phyloP scores from a whole-genome alignment of 495 filamentous ascomycete genomes.

The Arthonia radiata region DNA sequence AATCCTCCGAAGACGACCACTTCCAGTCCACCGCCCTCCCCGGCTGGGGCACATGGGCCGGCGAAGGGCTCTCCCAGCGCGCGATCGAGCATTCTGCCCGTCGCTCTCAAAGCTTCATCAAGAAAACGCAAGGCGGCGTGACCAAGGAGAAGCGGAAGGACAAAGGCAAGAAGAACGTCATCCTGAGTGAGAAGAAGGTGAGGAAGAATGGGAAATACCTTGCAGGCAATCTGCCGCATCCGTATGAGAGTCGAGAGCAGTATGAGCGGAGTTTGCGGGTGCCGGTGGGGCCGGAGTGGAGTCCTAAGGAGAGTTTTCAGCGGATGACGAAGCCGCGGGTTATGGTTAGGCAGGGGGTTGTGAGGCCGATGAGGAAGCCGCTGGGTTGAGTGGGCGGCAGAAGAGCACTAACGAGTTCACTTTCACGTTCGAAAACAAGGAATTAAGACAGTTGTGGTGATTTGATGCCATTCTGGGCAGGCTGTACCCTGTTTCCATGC shows the following conservation, averaged over 20 bases:
- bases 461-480: no score
- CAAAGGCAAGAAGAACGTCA: constrained; percentile 52
- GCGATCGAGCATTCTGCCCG: constrained; percentile 27
- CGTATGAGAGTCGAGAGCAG: constrained; percentile 63
- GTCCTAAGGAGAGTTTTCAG: constrained; percentile 82
- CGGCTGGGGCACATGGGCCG: constrained; percentile 82
- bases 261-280: constrained; percentile 75
- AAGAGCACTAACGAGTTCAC: no score
- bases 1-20: constrained; percentile 65
- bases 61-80: constrained; percentile 47
- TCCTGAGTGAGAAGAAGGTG: constrained; percentile 75
- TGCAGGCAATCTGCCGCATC: constrained; percentile 56
- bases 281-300: constrained; percentile 84
- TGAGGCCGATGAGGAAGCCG: constrained; percentile 71
- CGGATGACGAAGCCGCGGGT: constrained; percentile 72
- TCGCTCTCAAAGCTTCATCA: constrained; percentile 25
- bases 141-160: constrained; percentile 58
- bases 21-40: constrained; percentile 63
- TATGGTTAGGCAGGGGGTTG: constrained; percentile 61
- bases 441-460: no score
- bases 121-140: constrained; percentile 43
- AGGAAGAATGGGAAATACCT: constrained; percentile 89
- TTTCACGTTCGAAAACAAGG: no score
- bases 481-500: no score
- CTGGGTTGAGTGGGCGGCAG: constrained; percentile 18